Percentiles rank a stretch among this genome's conserved stretches.
phyloP scores from a whole-genome alignment of 495 filamentous ascomycete species.

The Penicillium canescens region DNA sequence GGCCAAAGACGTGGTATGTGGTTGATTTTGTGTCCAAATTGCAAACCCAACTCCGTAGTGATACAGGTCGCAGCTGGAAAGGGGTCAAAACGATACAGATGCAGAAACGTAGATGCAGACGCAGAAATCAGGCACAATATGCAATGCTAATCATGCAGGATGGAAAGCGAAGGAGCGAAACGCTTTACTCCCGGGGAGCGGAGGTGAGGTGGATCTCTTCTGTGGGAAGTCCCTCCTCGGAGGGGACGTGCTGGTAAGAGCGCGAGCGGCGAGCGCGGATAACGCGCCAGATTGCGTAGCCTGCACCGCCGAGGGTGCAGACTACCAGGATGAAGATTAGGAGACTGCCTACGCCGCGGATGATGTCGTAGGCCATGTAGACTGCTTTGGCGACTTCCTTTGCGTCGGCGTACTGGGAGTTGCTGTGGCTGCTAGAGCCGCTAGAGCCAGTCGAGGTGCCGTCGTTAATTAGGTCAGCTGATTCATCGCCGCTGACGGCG shows the following conservation, averaged over 20 bases:
- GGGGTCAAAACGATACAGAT: not conserved
- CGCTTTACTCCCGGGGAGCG: slow-evolving; percentile 9
- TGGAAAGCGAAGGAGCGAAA: not conserved
- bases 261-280: slow-evolving; percentile 25
- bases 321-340: slow-evolving; percentile 33
- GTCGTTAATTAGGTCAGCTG: slow-evolving; percentile 13
- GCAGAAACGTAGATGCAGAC: slow-evolving; percentile 10
- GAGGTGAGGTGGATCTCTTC: slow-evolving; percentile 25
- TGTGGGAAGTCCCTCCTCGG: slow-evolving; percentile 31
- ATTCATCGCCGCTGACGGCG: slow-evolving; percentile 11
- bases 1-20: not conserved
- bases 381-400: slow-evolving; percentile 36
- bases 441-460: not conserved
- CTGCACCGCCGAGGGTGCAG: slow-evolving; percentile 27
- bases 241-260: slow-evolving; percentile 36
- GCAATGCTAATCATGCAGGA: slow-evolving; percentile 16
- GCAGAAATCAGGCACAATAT: slow-evolving; percentile 13
- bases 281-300: slow-evolving; percentile 24
- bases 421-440: not conserved
- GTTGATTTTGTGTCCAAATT: not conserved
- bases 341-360: slow-evolving; percentile 34
- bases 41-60: not conserved
- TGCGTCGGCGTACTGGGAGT: slow-evolving; percentile 19
- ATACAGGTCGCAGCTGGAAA: not conserved
- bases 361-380: slow-evolving; percentile 36